Evolutionary conservation across 768 basidiomycete genomes (phyloP), one percentile per base, ranked within the genome.

Genomic region (Gautieria morchelliformis): DNA sequence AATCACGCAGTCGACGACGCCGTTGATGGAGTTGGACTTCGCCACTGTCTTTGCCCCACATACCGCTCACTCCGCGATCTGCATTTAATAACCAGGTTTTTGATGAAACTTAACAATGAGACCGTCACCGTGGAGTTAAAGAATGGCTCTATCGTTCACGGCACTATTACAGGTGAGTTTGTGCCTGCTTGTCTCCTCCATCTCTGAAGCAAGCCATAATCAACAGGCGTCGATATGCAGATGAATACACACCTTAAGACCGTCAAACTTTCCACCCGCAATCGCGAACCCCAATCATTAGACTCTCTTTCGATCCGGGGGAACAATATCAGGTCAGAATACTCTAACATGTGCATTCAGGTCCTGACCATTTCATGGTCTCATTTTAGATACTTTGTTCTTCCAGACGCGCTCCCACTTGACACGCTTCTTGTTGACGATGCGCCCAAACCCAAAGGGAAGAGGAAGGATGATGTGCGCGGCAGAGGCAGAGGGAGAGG

Each of bases 71-170:
- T 44, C 30, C 49, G 47, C 64, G 61, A 47, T 61, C 65, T 33
- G 44, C 59, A 58, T 57, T 53, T 56, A 32, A 32, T 32, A 32
- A 37, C 35, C 67, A 95, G 92, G 71, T 97, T 95, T 76, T 82
- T 96, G 78, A 99, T 98, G 95, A 99, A 98, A 80, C 74, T 99
- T 75, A 95, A 96, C 80, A 97, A 97, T 70, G 95, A 99, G 79
- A 94, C 95, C 61, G 93, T 97, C 64, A 92, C 94, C 61, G 82
- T 98, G 70, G 94, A 99, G 77, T 80, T 99, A 64, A 99, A 99
- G 75, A 97, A 99, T 65, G 96, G 96, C 30, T 91, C 92, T 0
- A 74, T 93, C 52, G 86, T 99, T 15, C 89, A 95, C 66, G 95
- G 95, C 11, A 99, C 95, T 22, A 96, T 98, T 71, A 96, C 93